Percentiles rank a stretch among this genome's conserved stretches.
phyloP scores from a whole-genome alignment of 352 stramenopile species.

The Lagenidium sp. region DNA sequence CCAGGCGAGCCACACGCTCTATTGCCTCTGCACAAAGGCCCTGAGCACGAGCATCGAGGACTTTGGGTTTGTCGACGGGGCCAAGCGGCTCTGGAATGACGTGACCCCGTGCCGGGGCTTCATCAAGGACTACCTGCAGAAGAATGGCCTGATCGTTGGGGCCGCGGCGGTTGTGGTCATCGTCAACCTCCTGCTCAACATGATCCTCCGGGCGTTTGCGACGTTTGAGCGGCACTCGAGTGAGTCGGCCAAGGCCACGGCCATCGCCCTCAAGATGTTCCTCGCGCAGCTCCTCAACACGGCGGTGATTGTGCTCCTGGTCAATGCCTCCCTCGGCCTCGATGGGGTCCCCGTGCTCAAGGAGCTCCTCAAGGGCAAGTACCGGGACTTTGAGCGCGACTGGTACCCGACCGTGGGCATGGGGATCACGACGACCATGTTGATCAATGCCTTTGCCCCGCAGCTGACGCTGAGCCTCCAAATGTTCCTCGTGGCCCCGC shows the following conservation, averaged over 20 bases:
- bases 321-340: conserved; percentile 36
- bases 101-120: conserved; percentile 26
- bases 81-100: conserved; percentile 22
- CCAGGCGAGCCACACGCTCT: conserved; percentile 22
- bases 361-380: conserved; percentile 32
- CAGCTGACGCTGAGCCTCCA: conserved; percentile 36
- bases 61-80: conserved; percentile 23
- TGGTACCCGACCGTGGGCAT: conserved; percentile 53
- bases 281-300: conserved; percentile 49
- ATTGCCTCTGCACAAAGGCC: conserved; percentile 31
- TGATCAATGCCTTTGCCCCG: conserved; percentile 35
- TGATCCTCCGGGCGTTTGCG: conserved; percentile 28
- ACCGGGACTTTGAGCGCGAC: conserved; percentile 31
- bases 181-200: conserved; percentile 39
- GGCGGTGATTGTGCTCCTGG: conserved; percentile 38
- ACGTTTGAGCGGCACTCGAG: conserved; percentile 41
- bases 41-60: conserved; percentile 18
- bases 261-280: conserved; percentile 39
- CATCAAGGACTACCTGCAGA: conserved; percentile 31
- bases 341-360: conserved; percentile 16
- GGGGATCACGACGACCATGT: conserved; percentile 43
- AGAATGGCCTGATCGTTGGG: conserved; percentile 33
- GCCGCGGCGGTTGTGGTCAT: conserved; percentile 30
- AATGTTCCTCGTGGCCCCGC: conserved; percentile 37
- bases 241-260: conserved; percentile 32